Percentiles rank a stretch among this genome's conserved stretches.
These are phyloP conservation scores for Suillus subaureus DNA, from an alignment of 768 basidiomycete genomes.

Conservation along the genomic window DNA sequence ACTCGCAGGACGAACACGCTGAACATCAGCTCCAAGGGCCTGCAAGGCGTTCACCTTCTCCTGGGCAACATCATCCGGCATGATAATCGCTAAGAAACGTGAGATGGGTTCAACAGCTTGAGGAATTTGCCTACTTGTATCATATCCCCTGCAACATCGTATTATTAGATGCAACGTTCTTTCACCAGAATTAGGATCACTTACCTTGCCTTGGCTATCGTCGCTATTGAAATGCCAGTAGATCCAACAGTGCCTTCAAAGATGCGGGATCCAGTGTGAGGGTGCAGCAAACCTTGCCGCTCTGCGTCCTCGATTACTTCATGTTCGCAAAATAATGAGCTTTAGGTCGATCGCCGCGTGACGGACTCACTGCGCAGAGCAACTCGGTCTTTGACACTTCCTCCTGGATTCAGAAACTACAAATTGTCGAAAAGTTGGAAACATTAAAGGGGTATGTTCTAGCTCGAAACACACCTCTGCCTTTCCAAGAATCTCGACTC, in stretches of 20 bases:
- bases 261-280: conserved; percentile 87
- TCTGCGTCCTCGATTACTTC: conserved; percentile 96
- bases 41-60: conserved; percentile 88
- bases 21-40: conserved; percentile 86
- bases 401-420: conserved; percentile 95
- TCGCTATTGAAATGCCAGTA: conserved; percentile 95
- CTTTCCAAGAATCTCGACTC: conserved; percentile 94
- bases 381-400: conserved; percentile 98
- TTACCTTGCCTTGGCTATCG: conserved; percentile 84
- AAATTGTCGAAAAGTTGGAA: neutral
- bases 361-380: conserved; percentile 76
- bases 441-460: neutral
- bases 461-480: conserved; percentile 65
- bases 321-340: neutral
- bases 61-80: conserved; percentile 86
- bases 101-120: neutral
- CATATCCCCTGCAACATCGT: conserved; percentile 68
- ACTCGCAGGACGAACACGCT: conserved; percentile 89
- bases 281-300: conserved; percentile 74
- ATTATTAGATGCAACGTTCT: neutral
- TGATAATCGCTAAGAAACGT: conserved; percentile 68
- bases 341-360: neutral
- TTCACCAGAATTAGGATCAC: conserved; percentile 16
- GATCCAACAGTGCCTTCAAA: conserved; percentile 98
- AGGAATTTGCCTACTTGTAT: conserved; percentile 59